Evolutionary conservation across 108 stramenopile species (phyloP), one percentile per base, ranked within the genome.

Genomic region (Nitzschia palea): DNA sequence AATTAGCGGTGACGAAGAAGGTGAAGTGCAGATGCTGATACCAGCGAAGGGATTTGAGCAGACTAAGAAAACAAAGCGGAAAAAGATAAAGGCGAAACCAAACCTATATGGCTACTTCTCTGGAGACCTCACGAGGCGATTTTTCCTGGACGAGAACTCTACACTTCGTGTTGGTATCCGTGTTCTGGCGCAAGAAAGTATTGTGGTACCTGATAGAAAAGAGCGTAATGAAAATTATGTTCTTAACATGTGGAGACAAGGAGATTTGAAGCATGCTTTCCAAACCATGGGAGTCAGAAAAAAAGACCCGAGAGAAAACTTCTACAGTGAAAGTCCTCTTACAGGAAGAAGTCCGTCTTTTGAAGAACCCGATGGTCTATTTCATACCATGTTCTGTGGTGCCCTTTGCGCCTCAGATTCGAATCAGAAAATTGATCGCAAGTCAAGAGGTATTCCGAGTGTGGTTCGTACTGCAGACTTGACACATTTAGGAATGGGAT

Each of bases 1-100:
- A 0, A 73, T 82, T 35, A 70, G 60, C 34, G 81, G 81, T 0
- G 76, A 82, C 55, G 81, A 82, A 60, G 76, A 77, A 64, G 63
- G 48, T 8, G 72, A 74, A 45, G 61, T 74, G 1, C 25, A 37
- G 27, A 76, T 65, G 68, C 55, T 62, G 29, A 33, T 76, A 29
- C 62, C 75, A 0, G 55, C 68, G 3, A 76, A 44, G 32, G 55
- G 62, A 58, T 20, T 55, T 0, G 37, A 28, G n/a, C 47, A 62
- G 0, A 58, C 63, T 9, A 60, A 69, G 28, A 76, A 76, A 28
- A 3, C 64, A 22, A 53, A 15, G 18, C 20, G n/a, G 4, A 76
- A 76, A 26, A 32, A 48, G 36, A 44, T 32, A 10, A 69, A 64
- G 34, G 35, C 12, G 4, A 55, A 61, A 12, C 22, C 31, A 37